phyloP scores from a whole-genome alignment of 371 early-diverging fungal genomes.

The Mucor velutinosus region DNA sequence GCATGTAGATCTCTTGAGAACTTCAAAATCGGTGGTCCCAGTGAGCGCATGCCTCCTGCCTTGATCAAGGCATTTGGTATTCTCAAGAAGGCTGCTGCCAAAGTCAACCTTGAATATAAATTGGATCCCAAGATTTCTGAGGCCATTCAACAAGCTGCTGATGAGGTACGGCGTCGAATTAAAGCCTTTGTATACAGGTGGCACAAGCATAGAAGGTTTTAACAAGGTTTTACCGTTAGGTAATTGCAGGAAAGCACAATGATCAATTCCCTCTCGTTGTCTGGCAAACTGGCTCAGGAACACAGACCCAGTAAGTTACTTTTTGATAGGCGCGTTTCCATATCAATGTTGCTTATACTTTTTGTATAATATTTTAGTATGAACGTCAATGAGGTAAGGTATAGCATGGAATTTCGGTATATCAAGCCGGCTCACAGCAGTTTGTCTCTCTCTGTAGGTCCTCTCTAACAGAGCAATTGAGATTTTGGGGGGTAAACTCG shows the following conservation, averaged over 20 bases:
- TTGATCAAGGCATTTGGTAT: slow-evolving; percentile 93
- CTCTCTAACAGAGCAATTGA: slow-evolving; percentile 97
- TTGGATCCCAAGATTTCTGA: slow-evolving; percentile 77
- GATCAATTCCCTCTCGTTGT: slow-evolving; percentile 96
- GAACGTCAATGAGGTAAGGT: slow-evolving; percentile 80
- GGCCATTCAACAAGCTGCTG: slow-evolving; percentile 86
- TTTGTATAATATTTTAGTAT: slow-evolving; percentile 44
- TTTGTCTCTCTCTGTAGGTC: slow-evolving; percentile 47
- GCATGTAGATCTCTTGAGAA: slow-evolving; percentile 77
- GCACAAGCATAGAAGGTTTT: background rate
- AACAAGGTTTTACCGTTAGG: slow-evolving; percentile 38
- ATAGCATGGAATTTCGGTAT: background rate
- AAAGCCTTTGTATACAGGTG: background rate
- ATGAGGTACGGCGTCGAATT: slow-evolving; percentile 56
- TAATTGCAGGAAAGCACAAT: slow-evolving; percentile 83
- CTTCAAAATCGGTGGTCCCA: slow-evolving; percentile 93
- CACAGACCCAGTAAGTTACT: slow-evolving; percentile 82
- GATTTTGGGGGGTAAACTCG: slow-evolving; percentile 86
- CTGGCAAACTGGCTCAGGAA: slow-evolving; percentile 98
- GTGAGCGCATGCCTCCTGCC: slow-evolving; percentile 93
- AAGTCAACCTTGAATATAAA: slow-evolving; percentile 87
- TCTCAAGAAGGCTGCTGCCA: slow-evolving; percentile 92
- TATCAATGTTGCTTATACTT: background rate
- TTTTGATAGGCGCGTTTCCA: background rate
- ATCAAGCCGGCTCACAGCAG: background rate